Base-by-base conservation (phyloP, 2,329 filamentous ascomycete species). In the Penicillium sclerotigenum region DNA sequence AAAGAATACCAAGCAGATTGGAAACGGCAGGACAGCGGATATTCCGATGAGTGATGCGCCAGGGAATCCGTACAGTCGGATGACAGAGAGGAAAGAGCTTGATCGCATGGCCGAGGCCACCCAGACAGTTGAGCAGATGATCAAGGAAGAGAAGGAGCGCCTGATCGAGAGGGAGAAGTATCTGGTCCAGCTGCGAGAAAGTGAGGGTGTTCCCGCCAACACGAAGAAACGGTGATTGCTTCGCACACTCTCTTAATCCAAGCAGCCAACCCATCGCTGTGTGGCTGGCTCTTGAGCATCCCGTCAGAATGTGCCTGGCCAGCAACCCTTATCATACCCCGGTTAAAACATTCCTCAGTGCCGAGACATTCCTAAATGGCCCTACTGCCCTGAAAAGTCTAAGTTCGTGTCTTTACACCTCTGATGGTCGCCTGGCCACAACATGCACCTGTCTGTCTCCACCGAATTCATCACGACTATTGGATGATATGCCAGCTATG, bases 21-120 rank as follows among this genome's bases (percentile, higher is more conserved):
- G 70, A 65, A 34, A 36, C 74, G 83, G 87, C 63, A 82, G 87
- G 57, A 89, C 87, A 47, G 89, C 89, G 54, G 86, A 91, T 78
- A 85, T 95, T 59, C 90, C 90, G 5, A 79, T 85, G 54, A 80
- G 78, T 46, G 87, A 84, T 66, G 80, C 83, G 9, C 84, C 86
- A 2, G 86, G 82, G 33, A 87, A 87, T 68, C 87, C 85, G n/a
- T 92, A 90, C 70, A 89, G 87, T 72, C 80, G 81, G 56, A 85
- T 88, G 76, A 87, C 85, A 46, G 89, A 89, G 75, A 79, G 79
- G 60, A 86, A 86, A 57, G 88, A 89, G 54, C 77, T 86, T 68
- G 79, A 80, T 54, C 83, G 86, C 68, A 83, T 90, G 40, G 79
- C 83, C 54, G 80, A 83, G 54, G 84, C 88, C 70, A 78, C 80